Percentiles rank a stretch among this genome's conserved stretches.
These are phyloP conservation scores for Colletotrichum sp. DNA, from an alignment of 2,329 filamentous ascomycete species.

Conservation along the genomic window DNA sequence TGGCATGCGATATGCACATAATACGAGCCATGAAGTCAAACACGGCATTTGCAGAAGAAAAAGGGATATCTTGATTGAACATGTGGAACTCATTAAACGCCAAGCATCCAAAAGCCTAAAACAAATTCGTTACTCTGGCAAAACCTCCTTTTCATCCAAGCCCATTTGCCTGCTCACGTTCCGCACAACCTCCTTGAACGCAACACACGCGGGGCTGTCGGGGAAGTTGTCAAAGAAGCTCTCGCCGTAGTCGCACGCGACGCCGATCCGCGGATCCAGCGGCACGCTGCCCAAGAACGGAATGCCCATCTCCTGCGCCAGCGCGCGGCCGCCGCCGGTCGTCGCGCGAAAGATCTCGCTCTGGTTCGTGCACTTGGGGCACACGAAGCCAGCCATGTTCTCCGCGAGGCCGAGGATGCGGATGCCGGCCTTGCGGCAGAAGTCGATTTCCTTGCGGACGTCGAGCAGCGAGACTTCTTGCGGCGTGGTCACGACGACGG, in stretches of 20 bases:
- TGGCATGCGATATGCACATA: conserved; percentile 11
- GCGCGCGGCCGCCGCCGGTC: conserved; percentile 81
- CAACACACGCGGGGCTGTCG: conserved; percentile 87
- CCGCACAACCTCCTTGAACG: conserved; percentile 81
- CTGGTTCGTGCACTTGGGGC: conserved; percentile 84
- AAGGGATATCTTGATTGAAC: conserved; percentile 4
- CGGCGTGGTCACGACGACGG: conserved; percentile 91
- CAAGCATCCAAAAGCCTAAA: background rate
- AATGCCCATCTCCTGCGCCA: conserved; percentile 87
- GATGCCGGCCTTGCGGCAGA: conserved; percentile 94
- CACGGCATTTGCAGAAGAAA: background rate
- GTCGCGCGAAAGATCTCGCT: conserved; percentile 89
- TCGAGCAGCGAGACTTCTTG: conserved; percentile 93
- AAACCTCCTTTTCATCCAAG: conserved; percentile 59
- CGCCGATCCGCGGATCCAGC: conserved; percentile 90
- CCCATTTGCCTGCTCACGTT: conserved; percentile 71
- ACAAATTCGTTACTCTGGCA: conserved; percentile 42
- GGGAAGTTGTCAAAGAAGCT: conserved; percentile 95
- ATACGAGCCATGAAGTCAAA: background rate
- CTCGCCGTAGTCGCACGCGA: conserved; percentile 97
- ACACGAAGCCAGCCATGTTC: conserved; percentile 98
- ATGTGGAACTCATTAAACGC: background rate
- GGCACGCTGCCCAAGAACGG: conserved; percentile 91
- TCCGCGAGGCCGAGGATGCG: conserved; percentile 88
- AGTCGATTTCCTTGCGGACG: conserved; percentile 96